Evolutionary conservation across 73 alveolate species (phyloP), one percentile per base, ranked within the genome.

Genomic region (Tetrahymena elliotti): DNA sequence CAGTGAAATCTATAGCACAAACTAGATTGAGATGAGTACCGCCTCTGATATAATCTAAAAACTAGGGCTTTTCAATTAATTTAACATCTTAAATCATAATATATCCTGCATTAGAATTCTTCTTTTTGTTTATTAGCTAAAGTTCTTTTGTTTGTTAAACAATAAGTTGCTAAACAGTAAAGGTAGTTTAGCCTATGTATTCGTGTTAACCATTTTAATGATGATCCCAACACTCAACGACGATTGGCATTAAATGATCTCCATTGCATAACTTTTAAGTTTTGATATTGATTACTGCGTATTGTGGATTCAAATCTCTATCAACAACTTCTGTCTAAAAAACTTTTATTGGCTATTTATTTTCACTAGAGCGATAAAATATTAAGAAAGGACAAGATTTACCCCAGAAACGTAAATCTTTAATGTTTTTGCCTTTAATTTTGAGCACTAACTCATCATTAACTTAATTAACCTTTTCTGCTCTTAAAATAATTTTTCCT

Each of bases 1-100:
- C 92, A 20, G 99, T 99, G 95, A 98, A 99, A 96, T 99, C 99
- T 31, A 99, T 97, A 39, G 99, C 99, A 68, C 98, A 95, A 47
- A 97, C 95, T 13, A 98, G 83, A 84, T 97, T 96, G 11, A 99
- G 94, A 93, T 94, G 97, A 35, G 99, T 95, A 38, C 99, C 99
- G 47, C 99, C 99, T 92, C 95, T 95, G n/a, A 99, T 95, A 96
- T 98, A 99, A 95, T 99, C 99, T 82, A 98, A 83, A 96, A 99
- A 98, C 38, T 53, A 37, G 20, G 92, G 94, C 53, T 47, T 84
- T 18, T 83, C 35, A 18, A 47, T 47, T 33, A 94, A 33, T 40
- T 35, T 82, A 94, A 94, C 68, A 38, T 47, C 68, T 24, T 52
- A 33, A 33, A 94, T 52, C 18, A 7, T 1, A 18, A 94, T 6